Percentiles rank a stretch among this genome's conserved stretches.
Evolutionary conservation across 371 early-diverging fungal species (phyloP).

Genomic region (Lichtheimia ornata): DNA sequence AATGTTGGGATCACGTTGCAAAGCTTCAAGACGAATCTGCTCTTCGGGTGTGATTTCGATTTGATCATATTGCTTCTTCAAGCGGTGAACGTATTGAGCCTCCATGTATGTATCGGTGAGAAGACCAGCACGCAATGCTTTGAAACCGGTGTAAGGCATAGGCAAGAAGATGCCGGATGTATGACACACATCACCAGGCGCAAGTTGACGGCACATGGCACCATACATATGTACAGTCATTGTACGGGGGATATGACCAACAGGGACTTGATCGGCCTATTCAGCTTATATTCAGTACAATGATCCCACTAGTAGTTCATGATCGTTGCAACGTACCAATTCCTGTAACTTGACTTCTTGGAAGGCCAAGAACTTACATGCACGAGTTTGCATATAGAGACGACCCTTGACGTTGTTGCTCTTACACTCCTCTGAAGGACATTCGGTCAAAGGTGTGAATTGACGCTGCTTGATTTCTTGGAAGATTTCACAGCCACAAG

Average conservation of each 20-base stretch:
- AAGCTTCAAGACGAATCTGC: conserved; percentile 58
- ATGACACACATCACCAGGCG: conserved; percentile 92
- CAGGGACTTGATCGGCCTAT: conserved; percentile 96
- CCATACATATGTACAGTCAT: conserved; percentile 93
- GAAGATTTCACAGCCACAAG: conserved; percentile 97
- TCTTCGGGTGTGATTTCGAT: conserved; percentile 72
- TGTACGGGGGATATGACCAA: conserved; percentile 97
- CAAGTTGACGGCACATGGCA: conserved; percentile 77
- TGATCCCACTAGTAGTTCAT: background rate
- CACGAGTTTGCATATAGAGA: conserved; percentile 93
- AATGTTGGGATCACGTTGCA: conserved; percentile 72
- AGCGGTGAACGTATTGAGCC: conserved; percentile 81
- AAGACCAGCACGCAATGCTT: conserved; percentile 91
- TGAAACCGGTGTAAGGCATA: conserved; percentile 92
- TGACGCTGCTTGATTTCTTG: conserved; percentile 89
- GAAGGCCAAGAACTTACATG: conserved; percentile 92
- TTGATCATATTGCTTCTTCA: conserved; percentile 88
- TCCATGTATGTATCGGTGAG: conserved; percentile 96
- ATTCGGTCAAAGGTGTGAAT: conserved; percentile 90
- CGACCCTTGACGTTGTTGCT: conserved; percentile 85
- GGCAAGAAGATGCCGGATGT: conserved; percentile 95
- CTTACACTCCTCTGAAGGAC: conserved; percentile 86
- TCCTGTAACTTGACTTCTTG: conserved; percentile 97
- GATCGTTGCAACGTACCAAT: conserved; percentile 56
- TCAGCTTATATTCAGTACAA: background rate